A percentile compares a stretch with the other conserved stretches of the same genome.
Evolutionary conservation across 345 rosid genomes (phyloP).

Genomic region (Eucalyptus lansdowneana): DNA sequence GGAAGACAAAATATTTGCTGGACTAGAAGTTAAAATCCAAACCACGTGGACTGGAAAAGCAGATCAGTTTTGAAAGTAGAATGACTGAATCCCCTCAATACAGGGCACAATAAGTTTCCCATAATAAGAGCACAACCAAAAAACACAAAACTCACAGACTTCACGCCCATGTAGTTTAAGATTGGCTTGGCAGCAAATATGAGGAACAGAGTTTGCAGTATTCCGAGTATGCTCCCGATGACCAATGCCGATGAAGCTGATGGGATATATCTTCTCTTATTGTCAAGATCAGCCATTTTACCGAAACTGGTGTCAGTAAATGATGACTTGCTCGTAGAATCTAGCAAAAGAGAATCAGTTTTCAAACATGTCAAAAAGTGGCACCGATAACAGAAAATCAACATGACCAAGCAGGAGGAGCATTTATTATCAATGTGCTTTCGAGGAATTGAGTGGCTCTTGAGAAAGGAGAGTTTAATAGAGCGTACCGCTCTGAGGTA

Average conservation of each 20-base stretch:
- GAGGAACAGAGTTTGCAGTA: conserved; percentile 67
- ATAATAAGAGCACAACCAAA: background rate
- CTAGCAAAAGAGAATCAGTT: background rate
- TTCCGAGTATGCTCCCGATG: conserved; percentile 80
- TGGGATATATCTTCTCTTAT: conserved; percentile 50
- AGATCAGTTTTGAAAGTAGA: background rate
- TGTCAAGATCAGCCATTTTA: conserved; percentile 15
- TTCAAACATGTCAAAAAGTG: background rate
- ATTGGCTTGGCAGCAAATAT: conserved; percentile 66
- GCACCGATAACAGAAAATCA: background rate
- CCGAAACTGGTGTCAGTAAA: background rate
- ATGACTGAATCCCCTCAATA: background rate
- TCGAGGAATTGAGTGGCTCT: background rate
- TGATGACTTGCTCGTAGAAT: background rate
- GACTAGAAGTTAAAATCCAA: background rate
- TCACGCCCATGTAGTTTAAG: conserved; percentile 78
- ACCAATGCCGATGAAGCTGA: conserved; percentile 90
- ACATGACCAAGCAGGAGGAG: background rate
- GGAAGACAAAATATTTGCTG: background rate
- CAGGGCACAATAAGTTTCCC: background rate
- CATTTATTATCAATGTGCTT: background rate
- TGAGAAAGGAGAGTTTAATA: background rate
- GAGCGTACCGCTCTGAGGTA: background rate
- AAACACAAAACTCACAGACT: conserved; percentile 30
- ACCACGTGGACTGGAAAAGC: background rate